A percentile compares a stretch with the other conserved stretches of the same genome.
phyloP scores from a whole-genome alignment of 495 filamentous ascomycete species.

The Hyaloscypha hepaticicola region DNA sequence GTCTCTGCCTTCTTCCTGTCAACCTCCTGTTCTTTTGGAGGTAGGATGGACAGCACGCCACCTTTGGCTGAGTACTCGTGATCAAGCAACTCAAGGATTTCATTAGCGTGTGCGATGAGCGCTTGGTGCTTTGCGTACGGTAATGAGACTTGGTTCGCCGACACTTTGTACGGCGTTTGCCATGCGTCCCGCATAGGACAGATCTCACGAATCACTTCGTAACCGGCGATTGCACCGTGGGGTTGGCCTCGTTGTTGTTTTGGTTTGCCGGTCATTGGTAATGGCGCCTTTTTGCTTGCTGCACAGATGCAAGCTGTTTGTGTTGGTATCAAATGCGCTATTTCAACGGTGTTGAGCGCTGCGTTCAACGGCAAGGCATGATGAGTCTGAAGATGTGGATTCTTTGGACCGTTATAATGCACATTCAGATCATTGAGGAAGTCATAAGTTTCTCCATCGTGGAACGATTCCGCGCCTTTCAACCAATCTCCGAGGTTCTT shows the following conservation, averaged over 20 bases:
- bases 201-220: conserved; percentile 19
- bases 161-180: conserved; percentile 6
- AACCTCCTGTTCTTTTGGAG: conserved; percentile 36
- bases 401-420: conserved; percentile 47
- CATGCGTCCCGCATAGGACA: conserved; percentile 23
- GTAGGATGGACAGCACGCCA: conserved; percentile 48
- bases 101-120: conserved; percentile 52
- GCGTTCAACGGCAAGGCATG: conserved; percentile 45
- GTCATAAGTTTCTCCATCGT: conserved; percentile 44
- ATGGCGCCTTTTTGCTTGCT: conserved; percentile 27
- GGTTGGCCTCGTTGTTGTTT: neutral
- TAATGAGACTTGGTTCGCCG: conserved; percentile 3
- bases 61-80: conserved; percentile 52
- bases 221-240: neutral
- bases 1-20: conserved; percentile 33
- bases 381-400: conserved; percentile 17
- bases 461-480: conserved; percentile 1
- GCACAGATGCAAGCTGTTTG: conserved; percentile 27
- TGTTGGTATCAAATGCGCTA: conserved; percentile 33
- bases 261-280: neutral
- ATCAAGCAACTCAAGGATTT: conserved; percentile 52
- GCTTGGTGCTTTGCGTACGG: conserved; percentile 48
- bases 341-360: conserved; percentile 44
- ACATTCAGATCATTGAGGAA: conserved; percentile 45
- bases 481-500: conserved; percentile 23